A percentile compares a stretch with the other conserved stretches of the same genome.
phyloP scores from a whole-genome alignment of 73 alveolate genomes.

The Paramecium octaurelia region DNA sequence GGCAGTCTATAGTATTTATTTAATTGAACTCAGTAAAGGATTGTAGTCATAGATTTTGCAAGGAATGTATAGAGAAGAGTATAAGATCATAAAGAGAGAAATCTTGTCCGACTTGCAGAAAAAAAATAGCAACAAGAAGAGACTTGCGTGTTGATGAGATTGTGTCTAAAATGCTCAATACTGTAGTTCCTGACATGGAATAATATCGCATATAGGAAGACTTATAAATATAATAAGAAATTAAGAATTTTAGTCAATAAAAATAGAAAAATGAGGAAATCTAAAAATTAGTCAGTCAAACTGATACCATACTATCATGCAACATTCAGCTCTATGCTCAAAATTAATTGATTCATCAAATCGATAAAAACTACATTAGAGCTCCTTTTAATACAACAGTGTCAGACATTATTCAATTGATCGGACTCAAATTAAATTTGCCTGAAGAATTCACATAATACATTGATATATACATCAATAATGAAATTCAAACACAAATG shows the following conservation, averaged over 20 bases:
- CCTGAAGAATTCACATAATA: background rate
- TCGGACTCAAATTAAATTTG: background rate
- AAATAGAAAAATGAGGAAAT: background rate
- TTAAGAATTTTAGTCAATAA: background rate
- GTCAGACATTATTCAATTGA: background rate
- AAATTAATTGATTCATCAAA: background rate
- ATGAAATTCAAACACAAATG: background rate
- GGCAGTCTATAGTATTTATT: conserved; percentile 42
- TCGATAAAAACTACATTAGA: background rate
- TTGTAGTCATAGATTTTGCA: conserved; percentile 68
- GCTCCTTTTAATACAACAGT: background rate
- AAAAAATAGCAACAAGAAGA: conserved; percentile 55
- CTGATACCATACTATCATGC: background rate
- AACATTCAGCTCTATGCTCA: background rate
- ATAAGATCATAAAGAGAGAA: conserved; percentile 35
- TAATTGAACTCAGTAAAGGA: conserved; percentile 27
- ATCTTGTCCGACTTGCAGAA: conserved; percentile 60
- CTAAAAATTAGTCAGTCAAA: background rate
- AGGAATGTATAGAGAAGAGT: conserved; percentile 59
- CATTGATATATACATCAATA: background rate
- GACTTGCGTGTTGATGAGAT: conserved; percentile 43
- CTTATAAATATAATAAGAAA: background rate
- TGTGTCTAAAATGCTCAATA: background rate
- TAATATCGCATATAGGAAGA: background rate
- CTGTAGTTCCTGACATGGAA: background rate